Evolutionary conservation across 148 eudicot species (phyloP).

Genomic region (Euryodendron excelsum): DNA sequence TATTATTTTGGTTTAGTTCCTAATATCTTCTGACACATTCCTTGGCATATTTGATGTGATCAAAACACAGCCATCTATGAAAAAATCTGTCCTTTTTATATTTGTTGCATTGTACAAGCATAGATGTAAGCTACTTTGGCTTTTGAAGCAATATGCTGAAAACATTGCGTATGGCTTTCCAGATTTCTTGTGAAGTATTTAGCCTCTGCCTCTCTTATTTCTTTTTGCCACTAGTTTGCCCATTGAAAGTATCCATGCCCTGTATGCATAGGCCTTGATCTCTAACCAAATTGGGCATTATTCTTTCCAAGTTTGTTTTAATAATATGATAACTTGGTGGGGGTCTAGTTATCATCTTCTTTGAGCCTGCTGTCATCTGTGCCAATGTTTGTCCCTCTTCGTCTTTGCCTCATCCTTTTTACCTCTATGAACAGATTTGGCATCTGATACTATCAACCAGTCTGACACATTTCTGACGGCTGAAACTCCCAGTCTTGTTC

Average conservation of each 20-base stretch:
- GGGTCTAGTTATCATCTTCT: neutral
- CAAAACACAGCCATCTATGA: neutral
- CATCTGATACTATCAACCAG: neutral
- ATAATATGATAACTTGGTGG: neutral
- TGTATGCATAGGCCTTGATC: neutral
- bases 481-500: neutral
- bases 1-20: slow-evolving; percentile 1
- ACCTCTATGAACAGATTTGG: neutral
- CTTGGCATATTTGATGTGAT: neutral
- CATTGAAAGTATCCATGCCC: neutral
- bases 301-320: neutral
- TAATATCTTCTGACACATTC: slow-evolving; percentile 1
- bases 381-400: slow-evolving; percentile 1
- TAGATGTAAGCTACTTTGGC: neutral
- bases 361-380: neutral
- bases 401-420: neutral
- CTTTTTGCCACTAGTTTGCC: neutral
- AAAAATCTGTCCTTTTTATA: neutral
- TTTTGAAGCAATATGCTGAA: neutral
- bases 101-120: neutral
- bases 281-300: neutral
- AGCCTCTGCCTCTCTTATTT: neutral
- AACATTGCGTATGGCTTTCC: neutral
- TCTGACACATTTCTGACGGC: neutral
- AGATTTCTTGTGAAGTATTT: neutral